A percentile compares a stretch with the other conserved stretches of the same genome.
Conservation (phyloP, 495 filamentous ascomycete species). For the Aspergillus panamensis region DNA sequence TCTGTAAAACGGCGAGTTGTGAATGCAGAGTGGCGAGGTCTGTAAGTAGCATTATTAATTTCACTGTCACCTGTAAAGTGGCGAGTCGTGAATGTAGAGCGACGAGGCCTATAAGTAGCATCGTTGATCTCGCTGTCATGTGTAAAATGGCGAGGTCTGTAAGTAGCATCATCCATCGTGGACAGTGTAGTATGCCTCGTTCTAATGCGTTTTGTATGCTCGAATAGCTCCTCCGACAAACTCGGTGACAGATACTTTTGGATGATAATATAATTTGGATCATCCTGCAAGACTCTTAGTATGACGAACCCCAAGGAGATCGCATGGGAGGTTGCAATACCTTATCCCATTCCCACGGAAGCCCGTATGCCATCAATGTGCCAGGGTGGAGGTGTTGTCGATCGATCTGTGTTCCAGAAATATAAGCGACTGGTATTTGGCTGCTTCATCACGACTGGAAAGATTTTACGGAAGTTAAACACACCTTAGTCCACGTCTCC, state of each 20-base stretch:
- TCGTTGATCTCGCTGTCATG: neutral
- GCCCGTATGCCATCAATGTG: neutral
- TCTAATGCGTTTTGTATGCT: neutral
- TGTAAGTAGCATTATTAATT: neutral
- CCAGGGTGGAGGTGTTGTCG: neutral
- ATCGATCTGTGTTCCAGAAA: neutral
- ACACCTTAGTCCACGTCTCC: neutral
- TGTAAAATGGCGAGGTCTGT: neutral
- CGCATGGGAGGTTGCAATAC: neutral
- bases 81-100: neutral
- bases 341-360: slow-evolving; percentile 4
- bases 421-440: neutral
- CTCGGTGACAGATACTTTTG: neutral
- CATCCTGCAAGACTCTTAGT: neutral
- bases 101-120: neutral
- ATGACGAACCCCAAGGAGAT: neutral
- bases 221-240: slow-evolving; percentile 3
- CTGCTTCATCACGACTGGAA: neutral
- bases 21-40: neutral
- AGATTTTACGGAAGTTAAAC: neutral
- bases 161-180: neutral
- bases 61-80: neutral
- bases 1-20: neutral
- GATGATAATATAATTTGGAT: slow-evolving; percentile 1
- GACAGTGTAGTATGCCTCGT: neutral